These are phyloP conservation scores for Colletotrichum gloeosporioides DNA, from an alignment of 2,329 filamentous ascomycete species.

Conservation along the genomic window DNA sequence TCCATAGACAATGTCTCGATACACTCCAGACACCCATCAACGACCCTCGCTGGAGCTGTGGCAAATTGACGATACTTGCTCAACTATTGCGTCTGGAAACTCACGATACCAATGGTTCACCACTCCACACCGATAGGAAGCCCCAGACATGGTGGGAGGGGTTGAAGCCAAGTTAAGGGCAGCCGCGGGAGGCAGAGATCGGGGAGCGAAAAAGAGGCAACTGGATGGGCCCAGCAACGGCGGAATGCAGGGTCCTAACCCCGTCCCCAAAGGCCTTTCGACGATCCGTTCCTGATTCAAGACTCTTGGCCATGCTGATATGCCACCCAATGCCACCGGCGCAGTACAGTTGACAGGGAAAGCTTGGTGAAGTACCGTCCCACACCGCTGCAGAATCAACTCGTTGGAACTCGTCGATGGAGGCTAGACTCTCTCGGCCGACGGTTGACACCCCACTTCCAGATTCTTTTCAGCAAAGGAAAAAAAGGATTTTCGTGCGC, in stretches of 20 bases:
- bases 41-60: background rate
- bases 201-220: background rate
- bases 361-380: constrained; percentile 2
- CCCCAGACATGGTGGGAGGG: background rate
- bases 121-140: background rate
- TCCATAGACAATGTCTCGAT: background rate
- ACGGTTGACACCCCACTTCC: background rate
- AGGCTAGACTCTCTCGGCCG: constrained; percentile 19
- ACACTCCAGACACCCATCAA: background rate
- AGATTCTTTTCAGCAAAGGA: background rate
- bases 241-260: constrained; percentile 14
- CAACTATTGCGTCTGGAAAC: background rate
- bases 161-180: background rate
- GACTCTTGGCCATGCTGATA: background rate
- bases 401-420: background rate
- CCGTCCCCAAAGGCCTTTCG: background rate
- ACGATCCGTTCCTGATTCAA: constrained; percentile 18
- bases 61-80: background rate
- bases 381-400: constrained; percentile 17
- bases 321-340: background rate
- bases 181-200: background rate
- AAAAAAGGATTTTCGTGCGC: background rate
- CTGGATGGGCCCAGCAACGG: background rate
- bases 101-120: background rate
- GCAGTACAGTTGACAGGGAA: background rate